Evolutionary conservation across 1,284 basidiomycete species (phyloP).

Genomic region (Pterulicium gracile): DNA sequence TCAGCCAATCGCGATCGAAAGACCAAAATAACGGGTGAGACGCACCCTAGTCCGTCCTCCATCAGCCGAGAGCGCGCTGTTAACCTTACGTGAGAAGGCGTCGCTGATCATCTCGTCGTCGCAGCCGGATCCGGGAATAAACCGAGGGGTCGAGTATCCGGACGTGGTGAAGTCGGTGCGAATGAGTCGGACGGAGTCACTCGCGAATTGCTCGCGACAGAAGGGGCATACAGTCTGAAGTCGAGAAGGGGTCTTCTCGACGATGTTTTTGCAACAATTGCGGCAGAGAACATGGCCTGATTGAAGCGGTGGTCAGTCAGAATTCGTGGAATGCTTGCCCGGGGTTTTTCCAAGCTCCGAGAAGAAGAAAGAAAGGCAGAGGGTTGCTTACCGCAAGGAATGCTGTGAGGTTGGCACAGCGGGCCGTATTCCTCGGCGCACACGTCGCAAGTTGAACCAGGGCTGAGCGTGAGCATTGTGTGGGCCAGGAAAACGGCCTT

Average conservation of each 20-base stretch:
- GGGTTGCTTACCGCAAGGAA: constrained; percentile 56
- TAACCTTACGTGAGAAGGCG: constrained; percentile 5
- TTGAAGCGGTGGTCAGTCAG: constrained; percentile 5
- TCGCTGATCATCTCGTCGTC: constrained; percentile 3
- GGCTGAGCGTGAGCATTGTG: constrained; percentile 63
- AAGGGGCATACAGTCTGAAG: constrained; percentile 65
- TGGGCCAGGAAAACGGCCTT: constrained; percentile 9
- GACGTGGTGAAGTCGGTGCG: constrained; percentile 61
- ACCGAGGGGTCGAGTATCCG: constrained; percentile 53
- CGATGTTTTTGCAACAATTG: constrained; percentile 62
- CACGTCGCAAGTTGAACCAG: constrained; percentile 74
- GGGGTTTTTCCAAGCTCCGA: too few species aligned
- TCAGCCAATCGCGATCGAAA: constrained; percentile 14
- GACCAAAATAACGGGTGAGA: constrained; percentile 5
- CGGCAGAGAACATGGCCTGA: constrained; percentile 69
- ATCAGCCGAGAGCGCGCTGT: neutral
- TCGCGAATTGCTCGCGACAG: constrained; percentile 63
- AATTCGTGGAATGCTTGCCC: neutral
- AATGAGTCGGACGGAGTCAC: constrained; percentile 57
- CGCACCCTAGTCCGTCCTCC: neutral
- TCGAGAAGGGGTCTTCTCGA: constrained; percentile 64
- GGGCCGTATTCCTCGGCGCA: constrained; percentile 74
- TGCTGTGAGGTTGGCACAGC: constrained; percentile 62
- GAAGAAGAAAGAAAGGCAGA: constrained; percentile 7
- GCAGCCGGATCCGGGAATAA: constrained; percentile 11